phyloP scores from a whole-genome alignment of 2,329 filamentous ascomycete genomes.

The Aureobasidium sp. region DNA sequence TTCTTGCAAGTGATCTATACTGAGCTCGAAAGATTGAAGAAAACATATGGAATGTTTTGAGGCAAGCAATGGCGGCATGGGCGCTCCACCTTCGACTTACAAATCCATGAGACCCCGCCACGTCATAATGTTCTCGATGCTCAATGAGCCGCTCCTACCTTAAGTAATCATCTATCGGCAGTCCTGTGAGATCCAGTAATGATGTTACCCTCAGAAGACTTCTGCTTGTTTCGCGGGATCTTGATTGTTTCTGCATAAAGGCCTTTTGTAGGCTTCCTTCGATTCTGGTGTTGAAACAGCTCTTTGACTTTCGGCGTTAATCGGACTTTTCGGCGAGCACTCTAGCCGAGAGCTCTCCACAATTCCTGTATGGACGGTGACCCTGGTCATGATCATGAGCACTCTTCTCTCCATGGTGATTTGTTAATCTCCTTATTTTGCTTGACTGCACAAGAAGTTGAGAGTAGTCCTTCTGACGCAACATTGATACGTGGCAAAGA shows the following conservation, averaged over 20 bases:
- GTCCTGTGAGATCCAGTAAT: too few species aligned
- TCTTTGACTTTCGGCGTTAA: background rate
- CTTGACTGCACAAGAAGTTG: too few species aligned
- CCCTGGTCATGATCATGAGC: too few species aligned
- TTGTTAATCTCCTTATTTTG: too few species aligned
- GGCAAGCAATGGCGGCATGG: background rate
- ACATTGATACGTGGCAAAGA: too few species aligned
- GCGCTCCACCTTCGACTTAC: slow-evolving; percentile 8
- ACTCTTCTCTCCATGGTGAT: too few species aligned
- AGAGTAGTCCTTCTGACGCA: too few species aligned
- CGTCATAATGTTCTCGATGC: background rate
- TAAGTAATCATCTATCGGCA: too few species aligned
- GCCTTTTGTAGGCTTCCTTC: background rate
- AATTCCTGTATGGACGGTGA: too few species aligned
- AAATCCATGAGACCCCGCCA: slow-evolving; percentile 8
- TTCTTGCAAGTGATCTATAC: slow-evolving; percentile 7
- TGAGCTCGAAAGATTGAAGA: slow-evolving; percentile 1
- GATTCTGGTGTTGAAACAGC: background rate
- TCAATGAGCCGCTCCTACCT: background rate
- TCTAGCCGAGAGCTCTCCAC: background rate
- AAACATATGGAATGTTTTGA: slow-evolving; percentile 1
- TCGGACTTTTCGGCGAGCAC: background rate
- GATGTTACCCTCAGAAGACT: too few species aligned
- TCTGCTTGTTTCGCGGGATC: too few species aligned
- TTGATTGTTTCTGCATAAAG: too few species aligned